Conservation (phyloP, 345 rosid genomes). For the Corchorus olitorius region DNA sequence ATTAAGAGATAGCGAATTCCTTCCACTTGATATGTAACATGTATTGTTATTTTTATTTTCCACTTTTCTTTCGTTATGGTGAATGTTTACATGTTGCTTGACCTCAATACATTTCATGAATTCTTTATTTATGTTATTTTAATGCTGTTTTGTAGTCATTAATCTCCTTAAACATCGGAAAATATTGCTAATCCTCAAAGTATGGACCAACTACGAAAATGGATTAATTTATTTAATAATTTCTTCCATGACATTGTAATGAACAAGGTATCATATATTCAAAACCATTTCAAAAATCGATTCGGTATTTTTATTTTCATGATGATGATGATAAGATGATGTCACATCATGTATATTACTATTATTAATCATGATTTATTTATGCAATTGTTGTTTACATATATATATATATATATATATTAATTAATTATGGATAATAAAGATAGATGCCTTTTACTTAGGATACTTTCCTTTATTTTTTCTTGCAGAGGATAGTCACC, state of each 20-base stretch:
- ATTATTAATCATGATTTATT: not conserved
- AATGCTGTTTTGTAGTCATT: not conserved
- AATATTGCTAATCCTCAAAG: not conserved
- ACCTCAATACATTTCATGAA: not conserved
- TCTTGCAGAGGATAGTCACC: too few species aligned
- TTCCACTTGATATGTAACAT: too few species aligned
- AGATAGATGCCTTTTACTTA: not conserved
- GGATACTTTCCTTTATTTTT: not conserved
- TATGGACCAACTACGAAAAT: not conserved
- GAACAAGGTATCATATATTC: not conserved
- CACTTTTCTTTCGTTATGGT: too few species aligned
- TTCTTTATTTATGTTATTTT: not conserved
- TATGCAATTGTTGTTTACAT: not conserved
- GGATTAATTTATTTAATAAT: not conserved
- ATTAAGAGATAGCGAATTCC: too few species aligned
- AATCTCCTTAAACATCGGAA: not conserved
- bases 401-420: too few species aligned
- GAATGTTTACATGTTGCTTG: too few species aligned
- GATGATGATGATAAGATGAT: not conserved
- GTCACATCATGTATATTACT: not conserved
- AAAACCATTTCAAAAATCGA: not conserved
- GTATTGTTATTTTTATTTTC: too few species aligned
- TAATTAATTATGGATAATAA: not conserved
- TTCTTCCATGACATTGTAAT: not conserved
- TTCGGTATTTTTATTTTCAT: not conserved